phyloP scores from a whole-genome alignment of 2,329 filamentous ascomycete species.

The Xylaria sp. region DNA sequence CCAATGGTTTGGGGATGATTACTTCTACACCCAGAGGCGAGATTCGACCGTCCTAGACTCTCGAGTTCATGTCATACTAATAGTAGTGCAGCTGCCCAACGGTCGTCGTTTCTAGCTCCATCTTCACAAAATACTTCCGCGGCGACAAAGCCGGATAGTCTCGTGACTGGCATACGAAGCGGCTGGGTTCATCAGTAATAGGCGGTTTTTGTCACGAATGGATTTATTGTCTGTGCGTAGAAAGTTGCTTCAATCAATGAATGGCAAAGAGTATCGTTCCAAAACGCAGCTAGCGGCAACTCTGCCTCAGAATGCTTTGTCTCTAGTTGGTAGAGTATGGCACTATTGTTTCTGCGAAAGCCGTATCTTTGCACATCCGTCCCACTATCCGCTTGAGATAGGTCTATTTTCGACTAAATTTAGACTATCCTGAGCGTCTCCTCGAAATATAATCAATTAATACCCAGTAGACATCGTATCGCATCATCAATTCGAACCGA shows the following conservation, averaged over 20 bases:
- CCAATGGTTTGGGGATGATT: conserved; percentile 31
- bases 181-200: conserved; percentile 26
- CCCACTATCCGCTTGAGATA: not conserved
- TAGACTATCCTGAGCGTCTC: not conserved
- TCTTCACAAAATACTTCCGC: conserved; percentile 36
- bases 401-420: not conserved
- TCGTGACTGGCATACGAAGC: conserved; percentile 32
- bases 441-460: not conserved
- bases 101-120: conserved; percentile 35
- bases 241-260: not conserved
- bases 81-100: conserved; percentile 37
- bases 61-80: conserved; percentile 22
- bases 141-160: conserved; percentile 32
- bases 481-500: not conserved
- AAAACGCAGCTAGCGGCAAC: not conserved
- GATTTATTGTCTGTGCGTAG: not conserved
- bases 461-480: not conserved
- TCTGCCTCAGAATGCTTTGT: not conserved
- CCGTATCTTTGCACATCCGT: not conserved
- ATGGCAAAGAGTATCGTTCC: not conserved
- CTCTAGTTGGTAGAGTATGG: not conserved
- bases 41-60: not conserved
- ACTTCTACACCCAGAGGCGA: conserved; percentile 43
- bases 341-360: not conserved
- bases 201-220: not conserved